These are phyloP conservation scores for Pseudonitzschia multistriata DNA, from an alignment of 108 stramenopile genomes.

Conservation along the genomic window DNA sequence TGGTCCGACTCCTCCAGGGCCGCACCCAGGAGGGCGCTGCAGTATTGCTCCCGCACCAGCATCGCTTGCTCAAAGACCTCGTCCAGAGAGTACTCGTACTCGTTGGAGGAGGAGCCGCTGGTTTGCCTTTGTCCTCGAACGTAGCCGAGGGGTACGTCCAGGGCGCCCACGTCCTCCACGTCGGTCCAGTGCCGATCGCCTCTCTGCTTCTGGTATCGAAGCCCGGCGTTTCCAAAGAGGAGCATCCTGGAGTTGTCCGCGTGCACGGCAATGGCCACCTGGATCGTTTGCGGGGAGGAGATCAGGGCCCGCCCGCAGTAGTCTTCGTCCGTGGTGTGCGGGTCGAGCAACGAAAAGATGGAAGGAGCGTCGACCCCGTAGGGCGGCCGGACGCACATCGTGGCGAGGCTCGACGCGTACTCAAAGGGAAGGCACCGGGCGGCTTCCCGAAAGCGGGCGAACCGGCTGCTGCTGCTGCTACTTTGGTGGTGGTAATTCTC, in stretches of 20 bases:
- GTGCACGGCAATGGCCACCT: slow-evolving; percentile 52
- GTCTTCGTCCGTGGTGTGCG: slow-evolving; percentile 19
- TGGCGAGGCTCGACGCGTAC: slow-evolving; percentile 40
- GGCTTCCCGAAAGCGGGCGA: slow-evolving; percentile 39
- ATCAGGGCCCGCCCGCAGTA: slow-evolving; percentile 48
- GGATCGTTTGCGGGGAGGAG: slow-evolving; percentile 44
- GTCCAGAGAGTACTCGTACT: slow-evolving; percentile 52
- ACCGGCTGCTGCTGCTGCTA: slow-evolving; percentile 19
- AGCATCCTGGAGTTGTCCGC: slow-evolving; percentile 56
- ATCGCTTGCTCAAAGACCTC: slow-evolving; percentile 69
- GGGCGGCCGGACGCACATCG: slow-evolving; percentile 55
- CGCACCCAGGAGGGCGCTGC: slow-evolving; percentile 53
- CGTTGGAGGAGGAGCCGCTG: too few relatives aligned
- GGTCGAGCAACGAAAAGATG: slow-evolving; percentile 14
- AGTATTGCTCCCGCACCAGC: slow-evolving; percentile 70
- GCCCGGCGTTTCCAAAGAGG: slow-evolving; percentile 38
- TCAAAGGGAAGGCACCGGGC: slow-evolving; percentile 49
- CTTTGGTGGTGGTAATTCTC: background rate
- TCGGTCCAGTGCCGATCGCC: slow-evolving; percentile 38
- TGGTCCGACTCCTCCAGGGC: slow-evolving; percentile 43
- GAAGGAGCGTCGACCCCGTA: slow-evolving; percentile 36
- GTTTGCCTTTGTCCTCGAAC: too few relatives aligned
- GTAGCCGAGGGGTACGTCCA: slow-evolving; percentile 56
- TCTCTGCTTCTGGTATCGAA: slow-evolving; percentile 30
- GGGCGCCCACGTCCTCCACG: slow-evolving; percentile 54